These are phyloP conservation scores for Durotheca rogersii DNA, from an alignment of 495 filamentous ascomycete species.

Conservation along the genomic window DNA sequence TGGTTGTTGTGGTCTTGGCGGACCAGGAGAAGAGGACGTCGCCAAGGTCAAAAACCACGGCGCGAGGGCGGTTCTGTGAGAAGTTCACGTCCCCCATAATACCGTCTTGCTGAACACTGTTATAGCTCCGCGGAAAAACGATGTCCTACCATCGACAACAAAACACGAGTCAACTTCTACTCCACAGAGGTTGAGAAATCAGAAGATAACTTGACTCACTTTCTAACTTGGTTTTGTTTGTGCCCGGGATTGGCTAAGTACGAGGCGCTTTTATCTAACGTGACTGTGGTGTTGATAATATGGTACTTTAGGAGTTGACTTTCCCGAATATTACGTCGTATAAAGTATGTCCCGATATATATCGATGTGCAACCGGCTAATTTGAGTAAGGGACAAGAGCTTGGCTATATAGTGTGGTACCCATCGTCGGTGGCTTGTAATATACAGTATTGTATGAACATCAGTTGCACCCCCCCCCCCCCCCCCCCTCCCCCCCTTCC, in stretches of 20 bases:
- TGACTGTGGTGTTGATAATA: not conserved
- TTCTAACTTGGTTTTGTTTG: not conserved
- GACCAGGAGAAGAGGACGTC: conserved; percentile 20
- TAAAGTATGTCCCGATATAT: not conserved
- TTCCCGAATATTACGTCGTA: not conserved
- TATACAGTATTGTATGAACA: no score
- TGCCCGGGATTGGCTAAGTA: not conserved
- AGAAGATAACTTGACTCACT: not conserved
- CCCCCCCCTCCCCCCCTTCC: no score
- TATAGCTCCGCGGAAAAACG: not conserved
- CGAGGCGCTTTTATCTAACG: not conserved
- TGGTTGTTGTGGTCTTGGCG: conserved; percentile 5
- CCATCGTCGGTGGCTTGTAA: no score
- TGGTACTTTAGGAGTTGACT: not conserved
- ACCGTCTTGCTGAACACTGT: not conserved
- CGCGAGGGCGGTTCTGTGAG: conserved; percentile 7
- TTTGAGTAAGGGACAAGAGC: no score
- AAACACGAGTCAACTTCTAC: not conserved
- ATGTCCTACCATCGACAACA: not conserved
- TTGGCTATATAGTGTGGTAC: no score
- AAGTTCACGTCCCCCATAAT: conserved; percentile 1
- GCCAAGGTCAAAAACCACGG: conserved; percentile 13
- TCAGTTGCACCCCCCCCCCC: no score
- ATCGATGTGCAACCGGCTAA: no score
- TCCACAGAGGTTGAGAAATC: not conserved